Base-by-base conservation (phyloP, 2,329 filamentous ascomycete species). In the Didymosphaeria variabile region DNA sequence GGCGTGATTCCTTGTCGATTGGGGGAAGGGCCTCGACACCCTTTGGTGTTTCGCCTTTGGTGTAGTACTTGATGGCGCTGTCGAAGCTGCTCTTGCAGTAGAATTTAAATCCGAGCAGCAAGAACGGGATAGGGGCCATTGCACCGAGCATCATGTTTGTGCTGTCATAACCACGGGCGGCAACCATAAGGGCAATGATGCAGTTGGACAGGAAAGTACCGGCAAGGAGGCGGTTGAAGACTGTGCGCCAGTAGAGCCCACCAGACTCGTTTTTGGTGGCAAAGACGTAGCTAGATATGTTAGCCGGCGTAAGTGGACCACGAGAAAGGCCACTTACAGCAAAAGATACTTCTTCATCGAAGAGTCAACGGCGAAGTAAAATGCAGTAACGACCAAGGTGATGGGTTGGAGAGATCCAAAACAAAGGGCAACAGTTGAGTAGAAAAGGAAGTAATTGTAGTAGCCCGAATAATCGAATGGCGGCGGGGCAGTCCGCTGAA, bases 401-500 rank as follows among this genome's bases (percentile, higher is more conserved):
- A 98, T 84, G 0, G 95, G 95, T 78, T 98, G 95, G 55, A 98
- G 84, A 1, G 89, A 88, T 1, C 90, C 89, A 73, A 95, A 97
- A 71, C 90, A 93, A 17, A 99, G 83, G 0, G 93, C 91, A 34
- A 98, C 91, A 0, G 94, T 97, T 26, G 91, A 85, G 81, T 98
- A 99, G 80, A 92, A 99, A 32, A 98, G 84, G 79, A 97, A 97
- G 78, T 97, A 98, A 79, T 97, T 98, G 85, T 97, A 99, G 81
- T 98, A 98, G 69, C 88, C 93, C 60, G 95, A 93, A 73, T 97
- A 98, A 69, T 98, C 94, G 76, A 99, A 97, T 0, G 92, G 84
- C 2, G 92, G 94, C 1, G 95, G 95, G 3, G 95, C 95, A 0
- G 94, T 97, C 73, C 95, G 87, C 77, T 97, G 92, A 68, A 98